Evolutionary conservation across 116 monocot genomes (phyloP), one percentile per base, ranked within the genome.

Genomic region (Zostera marina): DNA sequence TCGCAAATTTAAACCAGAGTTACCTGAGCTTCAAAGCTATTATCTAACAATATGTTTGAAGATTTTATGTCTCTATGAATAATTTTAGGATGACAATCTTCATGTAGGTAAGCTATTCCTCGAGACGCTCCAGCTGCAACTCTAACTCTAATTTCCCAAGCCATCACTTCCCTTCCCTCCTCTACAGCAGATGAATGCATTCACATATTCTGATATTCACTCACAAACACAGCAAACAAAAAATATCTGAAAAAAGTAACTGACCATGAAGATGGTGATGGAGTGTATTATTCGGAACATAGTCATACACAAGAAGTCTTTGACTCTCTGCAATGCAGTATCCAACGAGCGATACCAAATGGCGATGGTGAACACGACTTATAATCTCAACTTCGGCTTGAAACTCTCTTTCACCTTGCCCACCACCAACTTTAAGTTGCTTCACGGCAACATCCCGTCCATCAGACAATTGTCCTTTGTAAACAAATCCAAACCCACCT

Each of bases 91-190:
- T 87, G 75, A 88, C 88, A 93, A 79, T 88, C 88, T 63, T 93
- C 93, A 60, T 93, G 93, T 56, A 93, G 70, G 72, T 94, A 94
- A 21, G 88, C 88, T 63, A 94, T 60, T 63, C 88, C 94, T 64
- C 88, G 85, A 67, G 94, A 84, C 62, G 94, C 84, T 55, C 94
- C 94, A 44, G 77, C 85, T 24, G 88, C 94, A 69, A 88, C 67
- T 65, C 78, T 94, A 21, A 88, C 70, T 63, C 94, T 81, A 13
- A 59, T 69, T 39, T 67, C 57, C 94, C 94, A 94, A 48, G 79
- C 76, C 76, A 94, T 58, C n/a, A 80, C 76, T 3, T 82, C 72
- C 11, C 61, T 79, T 48, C 77, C 94, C 52, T 69, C 43, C 7
- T 67, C 94, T 94, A 64, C 13, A 68, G 67, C 61, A 6, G 22